Percentiles rank a stretch among this genome's conserved stretches.
Evolutionary conservation across 345 rosid genomes (phyloP).

Genomic region (Gossypium anomalum): DNA sequence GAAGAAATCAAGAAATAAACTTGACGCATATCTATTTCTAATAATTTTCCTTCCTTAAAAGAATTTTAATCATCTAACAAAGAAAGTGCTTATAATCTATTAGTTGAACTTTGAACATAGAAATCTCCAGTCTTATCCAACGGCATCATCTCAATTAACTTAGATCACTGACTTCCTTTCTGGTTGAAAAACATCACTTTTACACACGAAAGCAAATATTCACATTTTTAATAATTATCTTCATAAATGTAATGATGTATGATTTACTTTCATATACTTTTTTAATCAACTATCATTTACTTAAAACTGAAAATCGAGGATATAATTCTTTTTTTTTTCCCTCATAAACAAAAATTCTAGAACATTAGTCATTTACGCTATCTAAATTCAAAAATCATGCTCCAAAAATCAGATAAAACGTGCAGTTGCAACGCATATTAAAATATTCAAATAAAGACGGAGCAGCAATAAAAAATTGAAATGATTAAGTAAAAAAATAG

Average conservation of each 20-base stretch:
- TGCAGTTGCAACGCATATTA: not conserved
- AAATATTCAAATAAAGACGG: not conserved
- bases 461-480: not conserved
- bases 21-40: not conserved
- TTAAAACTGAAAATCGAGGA: not conserved
- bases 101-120: not conserved
- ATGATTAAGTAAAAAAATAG: not conserved
- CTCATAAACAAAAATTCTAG: not conserved
- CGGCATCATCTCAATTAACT: not conserved
- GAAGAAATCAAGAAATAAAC: not conserved
- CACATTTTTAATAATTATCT: no score
- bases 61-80: not conserved
- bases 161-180: not conserved
- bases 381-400: not conserved
- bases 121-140: not conserved
- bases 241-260: no score
- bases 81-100: not conserved
- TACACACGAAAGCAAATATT: no score
- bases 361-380: not conserved
- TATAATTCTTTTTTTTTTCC: not conserved
- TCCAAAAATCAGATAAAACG: not conserved
- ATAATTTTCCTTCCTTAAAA: not conserved
- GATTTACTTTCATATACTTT: not conserved
- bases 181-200: not conserved
- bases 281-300: not conserved